Conservation (phyloP, 2,329 filamentous ascomycete genomes). For the Colletotrichum caudatum region DNA sequence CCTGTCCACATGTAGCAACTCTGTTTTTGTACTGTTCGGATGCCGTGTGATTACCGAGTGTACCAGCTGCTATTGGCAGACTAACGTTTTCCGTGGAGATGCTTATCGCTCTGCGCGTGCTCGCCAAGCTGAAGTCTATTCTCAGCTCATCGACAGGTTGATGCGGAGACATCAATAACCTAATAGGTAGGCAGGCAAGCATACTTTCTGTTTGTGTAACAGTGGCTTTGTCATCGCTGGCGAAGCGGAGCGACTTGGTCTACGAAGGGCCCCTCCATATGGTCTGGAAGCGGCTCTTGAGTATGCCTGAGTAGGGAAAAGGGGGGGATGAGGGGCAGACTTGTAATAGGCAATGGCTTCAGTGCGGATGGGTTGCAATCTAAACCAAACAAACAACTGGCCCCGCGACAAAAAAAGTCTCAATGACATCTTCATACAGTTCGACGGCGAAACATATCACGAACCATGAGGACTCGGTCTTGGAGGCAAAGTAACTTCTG, state of each 20-base stretch:
- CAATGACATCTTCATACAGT: not conserved
- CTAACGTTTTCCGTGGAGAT: not conserved
- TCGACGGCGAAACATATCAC: not conserved
- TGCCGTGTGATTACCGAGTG: not conserved
- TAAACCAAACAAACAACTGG: not conserved
- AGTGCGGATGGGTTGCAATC: not conserved
- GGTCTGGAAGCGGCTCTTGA: not conserved
- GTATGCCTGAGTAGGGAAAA: not conserved
- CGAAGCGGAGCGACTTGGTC: not conserved
- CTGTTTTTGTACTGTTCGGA: not conserved
- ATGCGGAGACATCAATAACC: not conserved
- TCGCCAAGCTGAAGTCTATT: not conserved
- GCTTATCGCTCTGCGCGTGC: not conserved
- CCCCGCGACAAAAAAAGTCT: not conserved
- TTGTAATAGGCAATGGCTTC: not conserved
- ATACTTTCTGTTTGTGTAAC: not conserved
- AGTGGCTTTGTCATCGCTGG: not conserved
- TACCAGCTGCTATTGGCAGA: not conserved
- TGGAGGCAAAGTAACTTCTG: not conserved
- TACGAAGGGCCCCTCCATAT: not conserved
- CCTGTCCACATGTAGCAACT: conserved; percentile 24
- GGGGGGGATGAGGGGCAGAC: too few relatives aligned
- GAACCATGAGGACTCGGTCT: not conserved
- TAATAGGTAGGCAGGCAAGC: not conserved
- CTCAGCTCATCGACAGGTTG: not conserved